phyloP scores from a whole-genome alignment of 352 stramenopile genomes.

The Phytophthora hibernalis region DNA sequence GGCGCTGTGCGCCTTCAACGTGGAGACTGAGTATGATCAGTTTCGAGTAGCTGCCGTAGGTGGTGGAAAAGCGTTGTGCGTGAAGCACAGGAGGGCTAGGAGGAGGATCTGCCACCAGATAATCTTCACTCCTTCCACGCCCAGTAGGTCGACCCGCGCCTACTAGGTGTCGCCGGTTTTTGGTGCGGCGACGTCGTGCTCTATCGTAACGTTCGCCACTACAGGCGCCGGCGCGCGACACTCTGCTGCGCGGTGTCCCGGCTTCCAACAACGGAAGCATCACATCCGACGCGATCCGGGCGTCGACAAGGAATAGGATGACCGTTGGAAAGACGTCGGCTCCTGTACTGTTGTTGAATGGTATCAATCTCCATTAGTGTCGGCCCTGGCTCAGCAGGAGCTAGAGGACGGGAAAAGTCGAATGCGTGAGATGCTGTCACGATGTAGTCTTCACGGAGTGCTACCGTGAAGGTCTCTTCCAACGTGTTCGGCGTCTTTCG shows the following conservation, averaged over 20 bases:
- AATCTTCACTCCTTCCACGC: too few species aligned
- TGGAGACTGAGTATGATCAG: constrained; percentile 18
- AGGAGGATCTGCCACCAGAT: too few species aligned
- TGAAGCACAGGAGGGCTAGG: too few species aligned
- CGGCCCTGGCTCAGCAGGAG: background rate
- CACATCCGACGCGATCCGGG: background rate
- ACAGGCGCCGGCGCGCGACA: constrained; percentile 20
- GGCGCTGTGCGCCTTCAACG: background rate
- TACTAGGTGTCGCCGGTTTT: too few species aligned
- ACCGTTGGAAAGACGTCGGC: too few species aligned
- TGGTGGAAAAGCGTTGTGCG: constrained; percentile 18
- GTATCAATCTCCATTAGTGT: constrained; percentile 27
- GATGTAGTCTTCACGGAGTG: constrained; percentile 27
- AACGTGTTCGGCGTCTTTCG: constrained; percentile 10
- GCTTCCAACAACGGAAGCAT: constrained; percentile 16
- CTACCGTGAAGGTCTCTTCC: constrained; percentile 17
- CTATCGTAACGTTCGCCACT: background rate
- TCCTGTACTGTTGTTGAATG: constrained; percentile 6
- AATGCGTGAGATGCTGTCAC: constrained; percentile 19
- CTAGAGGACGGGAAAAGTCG: background rate
- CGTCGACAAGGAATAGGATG: too few species aligned
- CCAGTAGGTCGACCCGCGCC: too few species aligned
- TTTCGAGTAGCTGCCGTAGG: constrained; percentile 6
- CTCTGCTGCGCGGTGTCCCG: constrained; percentile 20
- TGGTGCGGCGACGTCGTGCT: background rate